Percentiles rank a stretch among this genome's conserved stretches.
phyloP scores from a whole-genome alignment of 1,284 basidiomycete genomes.

The Vanrija humicola region DNA sequence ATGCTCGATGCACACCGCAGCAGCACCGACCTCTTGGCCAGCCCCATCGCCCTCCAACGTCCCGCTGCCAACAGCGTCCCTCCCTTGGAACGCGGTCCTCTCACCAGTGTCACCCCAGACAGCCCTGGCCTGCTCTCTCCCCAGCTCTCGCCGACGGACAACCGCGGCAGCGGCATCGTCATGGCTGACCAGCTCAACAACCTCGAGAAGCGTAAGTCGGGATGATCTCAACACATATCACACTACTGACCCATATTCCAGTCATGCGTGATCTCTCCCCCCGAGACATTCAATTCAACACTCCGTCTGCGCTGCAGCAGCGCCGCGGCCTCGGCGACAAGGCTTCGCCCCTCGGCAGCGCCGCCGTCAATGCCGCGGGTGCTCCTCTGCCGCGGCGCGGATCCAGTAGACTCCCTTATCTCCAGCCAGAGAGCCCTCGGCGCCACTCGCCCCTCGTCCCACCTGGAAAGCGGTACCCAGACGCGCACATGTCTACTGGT shows the following conservation, averaged over 20 bases:
- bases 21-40: constrained; percentile 27
- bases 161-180: constrained; percentile 43
- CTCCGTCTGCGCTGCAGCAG: constrained; percentile 12
- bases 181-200: constrained; percentile 47
- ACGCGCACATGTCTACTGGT: not conserved
- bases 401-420: constrained; percentile 10
- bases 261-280: constrained; percentile 46
- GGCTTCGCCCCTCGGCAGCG: constrained; percentile 4
- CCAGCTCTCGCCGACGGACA: constrained; percentile 17
- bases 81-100: not conserved
- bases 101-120: not conserved
- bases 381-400: constrained; percentile 6
- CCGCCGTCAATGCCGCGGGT: not conserved
- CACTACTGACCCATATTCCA: constrained; percentile 6
- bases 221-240: not conserved
- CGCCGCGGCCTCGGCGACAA: not conserved
- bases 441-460: not conserved
- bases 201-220: constrained; percentile 33
- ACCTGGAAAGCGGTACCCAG: not conserved
- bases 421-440: constrained; percentile 6
- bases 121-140: not conserved
- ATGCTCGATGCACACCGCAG: not conserved
- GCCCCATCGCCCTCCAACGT: constrained; percentile 23
- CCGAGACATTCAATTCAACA: constrained; percentile 37
- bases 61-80: constrained; percentile 4